Conservation (phyloP, 176 grass and related monocot species). For the Guadua angustifolia region DNA sequence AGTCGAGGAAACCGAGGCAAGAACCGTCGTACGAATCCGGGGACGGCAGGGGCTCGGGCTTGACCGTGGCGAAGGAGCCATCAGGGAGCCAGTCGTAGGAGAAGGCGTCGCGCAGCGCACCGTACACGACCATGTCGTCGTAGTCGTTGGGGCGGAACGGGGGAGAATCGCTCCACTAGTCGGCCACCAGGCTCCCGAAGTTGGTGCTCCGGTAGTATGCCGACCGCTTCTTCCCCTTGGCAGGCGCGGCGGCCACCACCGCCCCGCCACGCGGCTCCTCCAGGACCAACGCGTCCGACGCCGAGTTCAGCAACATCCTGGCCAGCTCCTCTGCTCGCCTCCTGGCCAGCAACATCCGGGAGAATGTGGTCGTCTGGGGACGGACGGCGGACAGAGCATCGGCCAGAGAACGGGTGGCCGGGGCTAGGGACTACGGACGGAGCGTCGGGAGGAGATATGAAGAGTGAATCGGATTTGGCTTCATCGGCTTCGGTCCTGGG, state of each 20-base stretch:
- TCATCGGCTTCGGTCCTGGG: too few species aligned
- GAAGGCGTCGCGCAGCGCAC: constrained; percentile 72
- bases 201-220: constrained; percentile 48
- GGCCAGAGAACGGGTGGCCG: too few species aligned
- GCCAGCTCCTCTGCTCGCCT: background rate
- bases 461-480: too few species aligned
- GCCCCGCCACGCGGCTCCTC: constrained; percentile 40
- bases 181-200: constrained; percentile 78
- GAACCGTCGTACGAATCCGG: constrained; percentile 12
- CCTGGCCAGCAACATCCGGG: too few species aligned
- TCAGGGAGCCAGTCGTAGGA: constrained; percentile 73
- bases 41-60: constrained; percentile 49
- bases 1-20: background rate
- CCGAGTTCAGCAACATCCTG: constrained; percentile 44
- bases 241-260: background rate
- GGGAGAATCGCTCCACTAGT: constrained; percentile 66
- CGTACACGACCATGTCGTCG: constrained; percentile 92
- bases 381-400: too few species aligned
- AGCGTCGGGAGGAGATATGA: too few species aligned
- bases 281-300: constrained; percentile 50
- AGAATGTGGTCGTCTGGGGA: too few species aligned
- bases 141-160: constrained; percentile 83
- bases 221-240: constrained; percentile 1
- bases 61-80: constrained; percentile 55
- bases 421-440: too few species aligned